phyloP scores from a whole-genome alignment of 805 yeast species.

The Barnettozyma siamensis region DNA sequence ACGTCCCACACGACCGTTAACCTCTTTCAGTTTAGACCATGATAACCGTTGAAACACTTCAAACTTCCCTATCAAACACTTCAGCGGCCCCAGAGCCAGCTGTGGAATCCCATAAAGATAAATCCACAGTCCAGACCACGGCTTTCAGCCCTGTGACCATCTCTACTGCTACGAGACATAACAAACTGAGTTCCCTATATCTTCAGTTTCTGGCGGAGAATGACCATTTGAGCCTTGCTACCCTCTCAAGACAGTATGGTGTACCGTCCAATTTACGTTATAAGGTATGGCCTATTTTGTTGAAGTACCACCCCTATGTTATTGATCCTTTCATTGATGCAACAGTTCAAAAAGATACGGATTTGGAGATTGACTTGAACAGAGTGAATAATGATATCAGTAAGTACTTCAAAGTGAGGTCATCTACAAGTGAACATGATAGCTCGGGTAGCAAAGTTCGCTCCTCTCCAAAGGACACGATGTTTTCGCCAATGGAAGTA shows the following conservation, averaged over 20 bases:
- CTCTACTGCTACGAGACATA: conserved; percentile 2
- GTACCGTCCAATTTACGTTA: conserved; percentile 77
- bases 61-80: conserved; percentile 16
- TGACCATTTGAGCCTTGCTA: conserved; percentile 72
- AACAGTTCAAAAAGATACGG: conserved; percentile 30
- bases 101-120: neutral
- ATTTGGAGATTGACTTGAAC: conserved; percentile 23
- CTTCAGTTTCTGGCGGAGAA: conserved; percentile 48
- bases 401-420: conserved; percentile 48
- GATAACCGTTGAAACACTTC: conserved; percentile 12
- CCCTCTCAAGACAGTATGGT: conserved; percentile 76
- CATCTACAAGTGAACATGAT: neutral
- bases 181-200: conserved; percentile 39
- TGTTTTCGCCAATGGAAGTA: conserved; percentile 35
- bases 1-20: conserved; percentile 8
- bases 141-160: conserved; percentile 9
- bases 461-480: conserved; percentile 13
- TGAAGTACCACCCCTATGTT: conserved; percentile 83
- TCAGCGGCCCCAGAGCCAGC: conserved; percentile 9
- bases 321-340: conserved; percentile 63
- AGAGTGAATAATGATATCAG: conserved; percentile 50
- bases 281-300: conserved; percentile 76
- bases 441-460: neutral
- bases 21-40: conserved; percentile 1
- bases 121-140: conserved; percentile 1